Base-by-base conservation (phyloP, 371 early-diverging fungal genomes). In the Mortierella sp. region DNA sequence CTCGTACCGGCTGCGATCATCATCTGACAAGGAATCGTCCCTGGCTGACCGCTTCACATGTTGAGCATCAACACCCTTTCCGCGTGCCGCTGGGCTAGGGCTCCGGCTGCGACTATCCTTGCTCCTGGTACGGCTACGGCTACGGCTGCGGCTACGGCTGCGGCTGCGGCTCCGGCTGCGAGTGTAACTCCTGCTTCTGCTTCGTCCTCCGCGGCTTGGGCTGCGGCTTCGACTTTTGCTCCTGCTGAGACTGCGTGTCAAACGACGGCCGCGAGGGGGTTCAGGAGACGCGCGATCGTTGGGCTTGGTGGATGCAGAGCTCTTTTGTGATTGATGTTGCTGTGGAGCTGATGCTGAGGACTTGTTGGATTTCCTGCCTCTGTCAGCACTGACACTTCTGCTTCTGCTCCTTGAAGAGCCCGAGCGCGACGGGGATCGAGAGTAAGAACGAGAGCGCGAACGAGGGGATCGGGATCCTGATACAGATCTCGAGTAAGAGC, bases 171-270 rank as follows among this genome's bases (percentile, higher is more conserved):
- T 76, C 9, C 70, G 43, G 37, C 72, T 75, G 3, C 50, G 40
- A 53, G 28, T 75, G n/a, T 31, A 19, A 55, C 73, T 64, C 53
- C 72, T 73, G 70, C 74, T 69, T 21, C 53, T 70, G 59, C 71
- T 67, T 43, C 59, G 26, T 46, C 72, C 64, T 28, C 75, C 73
- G 34, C 74, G 74, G 74, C 82, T 81, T 4, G 40, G 40, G 21
- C 81, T 81, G 14, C 81, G 72, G 50, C 82, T 78, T 31, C 78
- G 61, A 34, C 82, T 81, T 31, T 55, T 28, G 50, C 82, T 77
- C 28, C 70, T 67, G 46, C 75, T 75, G 14, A 55, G 48, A 53
- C 71, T 75, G 28, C 80, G 70, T 5, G 64, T 75, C 40, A 46
- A 24, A 5, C 72, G 44, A 13, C 76, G 76, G 19, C 80, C 80